Evolutionary conservation across 108 stramenopile species (phyloP).

Genomic region (Craspedostauros australis): DNA sequence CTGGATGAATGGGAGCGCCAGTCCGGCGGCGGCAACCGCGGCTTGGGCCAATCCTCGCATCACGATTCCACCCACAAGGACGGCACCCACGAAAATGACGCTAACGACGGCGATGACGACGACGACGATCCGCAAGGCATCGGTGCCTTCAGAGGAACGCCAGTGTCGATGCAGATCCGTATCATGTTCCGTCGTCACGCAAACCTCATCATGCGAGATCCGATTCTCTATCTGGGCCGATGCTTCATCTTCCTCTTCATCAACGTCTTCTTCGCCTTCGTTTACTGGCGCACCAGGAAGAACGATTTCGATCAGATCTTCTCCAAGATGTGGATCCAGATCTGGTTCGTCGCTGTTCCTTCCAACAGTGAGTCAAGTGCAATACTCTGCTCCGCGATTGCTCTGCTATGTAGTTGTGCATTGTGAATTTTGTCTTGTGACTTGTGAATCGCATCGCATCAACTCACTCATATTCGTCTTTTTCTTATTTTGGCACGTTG

Average conservation of each 20-base stretch:
- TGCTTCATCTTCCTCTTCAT: constrained; percentile 7
- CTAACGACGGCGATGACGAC: constrained; percentile 1
- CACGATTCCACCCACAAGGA: too few relatives aligned
- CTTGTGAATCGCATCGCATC: neutral
- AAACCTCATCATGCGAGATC: constrained; percentile 15
- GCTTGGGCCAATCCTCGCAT: too few relatives aligned
- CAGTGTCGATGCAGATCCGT: neutral
- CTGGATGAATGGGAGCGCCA: constrained; percentile 24
- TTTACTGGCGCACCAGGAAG: constrained; percentile 15
- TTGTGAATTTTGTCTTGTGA: neutral
- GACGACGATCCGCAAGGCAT: constrained; percentile 7
- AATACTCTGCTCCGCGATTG: too few relatives aligned
- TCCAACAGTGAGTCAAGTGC: too few relatives aligned
- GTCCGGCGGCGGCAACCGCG: constrained; percentile 2
- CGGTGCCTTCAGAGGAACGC: neutral
- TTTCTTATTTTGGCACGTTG: too few relatives aligned
- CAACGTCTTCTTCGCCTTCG: constrained; percentile 21
- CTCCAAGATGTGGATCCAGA: constrained; percentile 21
- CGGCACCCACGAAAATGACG: neutral
- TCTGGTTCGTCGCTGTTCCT: too few relatives aligned
- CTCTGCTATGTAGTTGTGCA: neutral
- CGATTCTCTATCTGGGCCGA: constrained; percentile 23
- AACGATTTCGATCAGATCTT: constrained; percentile 12
- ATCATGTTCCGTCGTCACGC: constrained; percentile 20
- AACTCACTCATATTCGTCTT: neutral